Percentiles rank a stretch among this genome's conserved stretches.
Evolutionary conservation across 2,329 filamentous ascomycete genomes (phyloP).

Genomic region (Phaeosphaeria sp.): DNA sequence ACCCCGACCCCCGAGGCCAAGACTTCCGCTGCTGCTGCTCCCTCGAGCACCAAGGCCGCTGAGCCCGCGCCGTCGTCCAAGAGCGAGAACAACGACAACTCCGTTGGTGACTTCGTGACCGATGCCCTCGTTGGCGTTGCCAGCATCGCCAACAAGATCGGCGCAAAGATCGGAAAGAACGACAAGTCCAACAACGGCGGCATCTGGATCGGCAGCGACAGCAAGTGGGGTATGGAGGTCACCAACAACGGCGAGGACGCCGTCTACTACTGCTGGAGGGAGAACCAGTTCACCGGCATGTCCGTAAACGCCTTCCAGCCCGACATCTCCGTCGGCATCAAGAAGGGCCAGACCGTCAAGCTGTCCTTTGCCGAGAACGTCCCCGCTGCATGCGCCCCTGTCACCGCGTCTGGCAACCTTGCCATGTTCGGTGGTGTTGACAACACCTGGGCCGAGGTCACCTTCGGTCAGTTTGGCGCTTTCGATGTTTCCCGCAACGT

Average conservation of each 20-base stretch:
- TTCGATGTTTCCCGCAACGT: constrained; percentile 55
- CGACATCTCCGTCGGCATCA: constrained; percentile 50
- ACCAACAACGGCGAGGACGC: constrained; percentile 42
- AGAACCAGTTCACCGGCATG: constrained; percentile 42
- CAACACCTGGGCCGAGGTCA: constrained; percentile 57
- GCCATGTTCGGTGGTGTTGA: constrained; percentile 48
- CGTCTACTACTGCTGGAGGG: constrained; percentile 48
- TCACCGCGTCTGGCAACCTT: constrained; percentile 45
- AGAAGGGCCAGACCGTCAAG: constrained; percentile 43
- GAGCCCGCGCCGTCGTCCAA: constrained; percentile 4
- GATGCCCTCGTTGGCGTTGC: constrained; percentile 29
- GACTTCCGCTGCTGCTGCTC: constrained; percentile 14
- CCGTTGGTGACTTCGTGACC: constrained; percentile 18
- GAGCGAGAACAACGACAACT: constrained; percentile 11
- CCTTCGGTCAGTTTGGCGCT: constrained; percentile 47
- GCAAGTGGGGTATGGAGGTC: constrained; percentile 45
- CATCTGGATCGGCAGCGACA: constrained; percentile 47
- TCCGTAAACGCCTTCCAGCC: constrained; percentile 46
- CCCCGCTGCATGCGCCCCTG: constrained; percentile 51
- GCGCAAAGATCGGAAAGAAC: constrained; percentile 36
- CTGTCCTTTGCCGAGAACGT: constrained; percentile 49
- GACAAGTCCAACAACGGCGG: constrained; percentile 33
- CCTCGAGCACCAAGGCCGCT: constrained; percentile 7
- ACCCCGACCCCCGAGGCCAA: constrained; percentile 20
- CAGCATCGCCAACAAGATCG: constrained; percentile 24